Percentiles rank a stretch among this genome's conserved stretches.
Conservation (phyloP, 1,139 yeast species). For the Wickerhamomyces sp. region DNA sequence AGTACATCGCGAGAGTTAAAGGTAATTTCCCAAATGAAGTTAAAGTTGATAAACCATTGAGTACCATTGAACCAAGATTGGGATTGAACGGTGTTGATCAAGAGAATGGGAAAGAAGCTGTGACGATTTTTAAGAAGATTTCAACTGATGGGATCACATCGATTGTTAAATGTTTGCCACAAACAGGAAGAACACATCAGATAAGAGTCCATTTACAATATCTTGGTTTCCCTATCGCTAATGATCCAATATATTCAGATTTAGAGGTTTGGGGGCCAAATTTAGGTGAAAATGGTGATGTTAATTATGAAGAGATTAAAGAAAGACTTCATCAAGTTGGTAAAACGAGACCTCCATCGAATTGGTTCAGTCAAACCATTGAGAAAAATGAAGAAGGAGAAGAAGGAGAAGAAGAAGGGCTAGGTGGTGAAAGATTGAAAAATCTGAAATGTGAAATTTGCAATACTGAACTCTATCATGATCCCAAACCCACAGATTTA, state of each 20-base stretch:
- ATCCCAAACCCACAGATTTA: constrained; percentile 34
- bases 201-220: constrained; percentile 68
- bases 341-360: constrained; percentile 10
- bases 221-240: constrained; percentile 62
- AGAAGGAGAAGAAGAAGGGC: too few relatives aligned
- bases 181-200: constrained; percentile 77
- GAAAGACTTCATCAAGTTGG: constrained; percentile 14
- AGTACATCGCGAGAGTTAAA: constrained; percentile 56
- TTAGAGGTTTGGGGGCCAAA: constrained; percentile 65
- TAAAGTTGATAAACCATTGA: constrained; percentile 57
- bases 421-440: constrained; percentile 22
- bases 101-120: constrained; percentile 30
- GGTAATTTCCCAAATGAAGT: constrained; percentile 53
- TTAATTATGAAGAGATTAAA: constrained; percentile 14
- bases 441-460: constrained; percentile 45
- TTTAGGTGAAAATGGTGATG: constrained; percentile 37
- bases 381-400: constrained; percentile 36
- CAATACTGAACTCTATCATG: constrained; percentile 33
- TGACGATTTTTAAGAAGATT: constrained; percentile 35
- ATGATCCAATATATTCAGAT: constrained; percentile 62
- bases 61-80: constrained; percentile 65
- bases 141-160: constrained; percentile 39
- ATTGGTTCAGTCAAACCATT: constrained; percentile 31
- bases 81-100: constrained; percentile 20
- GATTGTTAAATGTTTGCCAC: constrained; percentile 58